These are phyloP conservation scores for Melastoma malabathricum DNA, from an alignment of 345 rosid genomes.

Conservation along the genomic window DNA sequence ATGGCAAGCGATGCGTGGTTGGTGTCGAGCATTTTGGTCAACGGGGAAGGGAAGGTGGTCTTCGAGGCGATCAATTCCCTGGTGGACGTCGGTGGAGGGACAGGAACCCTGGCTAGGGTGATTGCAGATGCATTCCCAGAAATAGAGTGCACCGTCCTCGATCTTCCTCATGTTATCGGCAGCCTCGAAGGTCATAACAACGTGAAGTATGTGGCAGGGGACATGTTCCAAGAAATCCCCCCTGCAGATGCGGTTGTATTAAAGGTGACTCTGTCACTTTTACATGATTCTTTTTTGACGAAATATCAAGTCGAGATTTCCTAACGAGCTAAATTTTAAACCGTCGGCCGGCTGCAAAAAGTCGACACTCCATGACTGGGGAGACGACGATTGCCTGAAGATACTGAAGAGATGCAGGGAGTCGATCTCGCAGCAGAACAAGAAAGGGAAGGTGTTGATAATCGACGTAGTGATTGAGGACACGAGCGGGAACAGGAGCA, in stretches of 20 bases:
- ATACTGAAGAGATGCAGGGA: too few species aligned
- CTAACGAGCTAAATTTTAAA: too few species aligned
- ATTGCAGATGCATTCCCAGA: slow-evolving; percentile 12
- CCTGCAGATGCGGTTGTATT: slow-evolving; percentile 15
- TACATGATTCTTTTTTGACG: too few species aligned
- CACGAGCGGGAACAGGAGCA: not conserved
- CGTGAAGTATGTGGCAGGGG: slow-evolving; percentile 20
- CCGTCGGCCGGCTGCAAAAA: not conserved
- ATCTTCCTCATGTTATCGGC: slow-evolving; percentile 9
- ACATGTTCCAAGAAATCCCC: slow-evolving; percentile 24
- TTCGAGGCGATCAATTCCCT: slow-evolving; percentile 19
- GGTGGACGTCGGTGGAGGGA: slow-evolving; percentile 26
- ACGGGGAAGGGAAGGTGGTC: not conserved
- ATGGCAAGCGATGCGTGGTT: slow-evolving; percentile 21
- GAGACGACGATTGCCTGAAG: too few species aligned
- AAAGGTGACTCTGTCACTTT: slow-evolving; percentile 19
- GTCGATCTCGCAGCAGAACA: too few species aligned
- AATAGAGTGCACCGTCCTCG: slow-evolving; percentile 15
- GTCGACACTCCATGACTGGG: slow-evolving; percentile 6
- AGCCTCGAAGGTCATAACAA: slow-evolving; percentile 10
- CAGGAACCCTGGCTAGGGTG: slow-evolving; percentile 14
- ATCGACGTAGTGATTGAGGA: slow-evolving; percentile 5
- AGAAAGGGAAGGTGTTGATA: slow-evolving; percentile 3
- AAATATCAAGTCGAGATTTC: too few species aligned
- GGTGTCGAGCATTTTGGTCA: slow-evolving; percentile 1